A percentile compares a stretch with the other conserved stretches of the same genome.
Conservation (phyloP, 2,329 filamentous ascomycete genomes). For the Tolypocladium inflatum region DNA sequence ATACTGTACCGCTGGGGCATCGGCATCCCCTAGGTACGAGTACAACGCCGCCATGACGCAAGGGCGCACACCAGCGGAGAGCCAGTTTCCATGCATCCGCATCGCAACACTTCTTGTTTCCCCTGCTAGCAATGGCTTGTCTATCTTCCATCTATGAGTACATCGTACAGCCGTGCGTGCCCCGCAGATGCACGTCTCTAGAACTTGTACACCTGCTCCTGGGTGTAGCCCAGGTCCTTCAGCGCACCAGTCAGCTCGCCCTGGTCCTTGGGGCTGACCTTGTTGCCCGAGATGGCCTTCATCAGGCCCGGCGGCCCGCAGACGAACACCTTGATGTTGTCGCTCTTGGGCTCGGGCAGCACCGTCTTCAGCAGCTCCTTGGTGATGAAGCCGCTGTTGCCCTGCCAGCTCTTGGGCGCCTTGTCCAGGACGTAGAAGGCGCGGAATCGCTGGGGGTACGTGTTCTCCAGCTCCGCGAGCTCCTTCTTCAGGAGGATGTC, state of each 20-base stretch:
- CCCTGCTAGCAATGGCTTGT: neutral
- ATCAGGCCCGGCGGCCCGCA: conserved; percentile 90
- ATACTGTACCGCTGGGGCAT: too few relatives aligned
- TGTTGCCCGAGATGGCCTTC: conserved; percentile 81
- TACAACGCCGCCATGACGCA: too few relatives aligned
- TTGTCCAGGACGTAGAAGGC: conserved; percentile 92
- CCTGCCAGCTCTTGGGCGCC: conserved; percentile 66
- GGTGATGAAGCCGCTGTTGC: conserved; percentile 70
- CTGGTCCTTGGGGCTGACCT: conserved; percentile 90
- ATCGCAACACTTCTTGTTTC: neutral
- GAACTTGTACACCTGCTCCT: conserved; percentile 92
- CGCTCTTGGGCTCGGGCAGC: conserved; percentile 81
- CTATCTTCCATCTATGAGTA: neutral
- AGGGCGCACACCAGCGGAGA: too few relatives aligned
- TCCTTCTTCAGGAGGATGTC: conserved; percentile 89
- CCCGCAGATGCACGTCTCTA: conserved; percentile 25
- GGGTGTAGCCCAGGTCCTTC: conserved; percentile 63
- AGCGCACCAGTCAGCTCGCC: conserved; percentile 77
- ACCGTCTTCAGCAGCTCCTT: conserved; percentile 95
- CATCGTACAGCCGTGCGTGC: neutral
- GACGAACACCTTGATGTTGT: conserved; percentile 93
- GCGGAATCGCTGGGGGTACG: conserved; percentile 87
- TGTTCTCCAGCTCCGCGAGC: conserved; percentile 81
- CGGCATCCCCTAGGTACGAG: too few relatives aligned
- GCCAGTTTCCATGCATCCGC: too few relatives aligned